Evolutionary conservation across 345 rosid species (phyloP).

Genomic region (Psidium guajava): DNA sequence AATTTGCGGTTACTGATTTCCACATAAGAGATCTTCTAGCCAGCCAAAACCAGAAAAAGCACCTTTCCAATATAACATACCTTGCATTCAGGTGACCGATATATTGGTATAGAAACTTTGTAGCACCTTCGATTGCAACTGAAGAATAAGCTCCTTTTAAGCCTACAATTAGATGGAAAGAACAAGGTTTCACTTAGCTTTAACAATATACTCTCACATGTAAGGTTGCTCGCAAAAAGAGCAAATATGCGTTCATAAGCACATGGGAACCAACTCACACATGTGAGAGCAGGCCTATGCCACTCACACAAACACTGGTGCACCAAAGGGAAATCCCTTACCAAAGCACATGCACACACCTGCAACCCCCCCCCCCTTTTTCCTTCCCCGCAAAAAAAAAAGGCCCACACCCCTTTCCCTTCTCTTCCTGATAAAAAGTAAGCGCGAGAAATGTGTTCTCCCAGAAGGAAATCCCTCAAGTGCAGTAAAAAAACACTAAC

Average conservation of each 20-base stretch:
- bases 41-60: background rate
- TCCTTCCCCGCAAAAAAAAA: too few species aligned
- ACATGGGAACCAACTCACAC: background rate
- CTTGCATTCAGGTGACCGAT: slow-evolving; percentile 37
- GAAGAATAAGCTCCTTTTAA: slow-evolving; percentile 70
- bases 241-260: background rate
- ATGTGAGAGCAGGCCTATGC: background rate
- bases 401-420: background rate
- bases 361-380: accelerated
- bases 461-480: background rate
- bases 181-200: background rate
- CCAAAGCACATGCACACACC: background rate
- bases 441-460: background rate
- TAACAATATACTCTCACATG: background rate
- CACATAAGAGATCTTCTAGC: background rate
- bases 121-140: slow-evolving; percentile 51
- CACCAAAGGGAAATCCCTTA: background rate
- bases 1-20: background rate
- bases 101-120: slow-evolving; percentile 48
- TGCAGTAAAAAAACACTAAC: slow-evolving; percentile 28
- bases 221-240: background rate
- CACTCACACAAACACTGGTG: background rate
- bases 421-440: background rate
- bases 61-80: slow-evolving; percentile 14
- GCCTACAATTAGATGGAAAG: slow-evolving; percentile 28